Conservation (phyloP, 2,329 filamentous ascomycete genomes). For the Triangularia verruculosa region DNA sequence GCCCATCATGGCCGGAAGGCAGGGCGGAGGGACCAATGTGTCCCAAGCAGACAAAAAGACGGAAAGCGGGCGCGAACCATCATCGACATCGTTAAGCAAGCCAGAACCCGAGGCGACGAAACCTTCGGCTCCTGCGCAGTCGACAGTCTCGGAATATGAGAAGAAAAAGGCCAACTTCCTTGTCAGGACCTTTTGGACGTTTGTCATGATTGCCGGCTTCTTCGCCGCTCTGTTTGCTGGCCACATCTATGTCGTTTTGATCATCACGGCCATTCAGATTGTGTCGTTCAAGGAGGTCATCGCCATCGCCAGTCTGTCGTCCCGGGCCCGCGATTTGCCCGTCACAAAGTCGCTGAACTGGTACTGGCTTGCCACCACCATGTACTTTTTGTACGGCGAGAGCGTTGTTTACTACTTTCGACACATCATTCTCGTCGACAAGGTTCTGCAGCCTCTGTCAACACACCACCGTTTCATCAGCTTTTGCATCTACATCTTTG, state of each 20-base stretch:
- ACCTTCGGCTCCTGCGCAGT: slow-evolving; percentile 44
- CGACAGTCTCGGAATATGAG: slow-evolving; percentile 68
- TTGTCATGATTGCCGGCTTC: slow-evolving; percentile 94
- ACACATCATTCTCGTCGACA: slow-evolving; percentile 93
- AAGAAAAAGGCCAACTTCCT: slow-evolving; percentile 99
- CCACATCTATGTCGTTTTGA: slow-evolving; percentile 93
- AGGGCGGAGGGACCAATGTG: slow-evolving; percentile 53
- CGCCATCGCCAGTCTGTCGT: slow-evolving; percentile 92
- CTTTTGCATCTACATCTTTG: slow-evolving; percentile 96
- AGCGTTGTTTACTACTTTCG: slow-evolving; percentile 99
- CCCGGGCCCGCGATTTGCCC: slow-evolving; percentile 81
- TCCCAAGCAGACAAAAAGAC: slow-evolving; percentile 36
- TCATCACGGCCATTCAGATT: slow-evolving; percentile 92
- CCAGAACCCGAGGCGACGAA: neutral
- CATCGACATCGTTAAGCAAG: neutral
- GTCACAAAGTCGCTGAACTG: slow-evolving; percentile 97
- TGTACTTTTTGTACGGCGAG: slow-evolving; percentile 99
- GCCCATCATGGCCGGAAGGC: slow-evolving; percentile 33
- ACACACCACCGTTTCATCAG: slow-evolving; percentile 98
- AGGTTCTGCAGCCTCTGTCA: slow-evolving; percentile 85
- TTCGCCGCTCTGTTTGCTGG: slow-evolving; percentile 91
- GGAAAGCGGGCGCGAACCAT: slow-evolving; percentile 48
- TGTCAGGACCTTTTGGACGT: slow-evolving; percentile 93
- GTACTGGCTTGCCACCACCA: slow-evolving; percentile 98
- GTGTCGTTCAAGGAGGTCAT: slow-evolving; percentile 99